Percentiles rank a stretch among this genome's conserved stretches.
phyloP scores from a whole-genome alignment of 2,329 filamentous ascomycete species.

The Xylaria hypoxylon region DNA sequence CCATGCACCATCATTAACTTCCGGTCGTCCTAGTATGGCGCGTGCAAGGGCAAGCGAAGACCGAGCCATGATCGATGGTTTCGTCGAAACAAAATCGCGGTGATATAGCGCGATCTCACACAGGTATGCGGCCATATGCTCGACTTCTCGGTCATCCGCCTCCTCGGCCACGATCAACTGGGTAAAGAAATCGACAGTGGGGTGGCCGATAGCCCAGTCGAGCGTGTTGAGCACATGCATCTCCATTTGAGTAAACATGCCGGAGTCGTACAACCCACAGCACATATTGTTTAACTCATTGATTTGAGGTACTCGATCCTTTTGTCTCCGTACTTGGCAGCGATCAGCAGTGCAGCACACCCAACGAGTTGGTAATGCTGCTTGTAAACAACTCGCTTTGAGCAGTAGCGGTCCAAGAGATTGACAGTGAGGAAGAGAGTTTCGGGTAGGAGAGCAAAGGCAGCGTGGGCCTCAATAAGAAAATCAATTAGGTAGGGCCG shows the following conservation, averaged over 20 bases:
- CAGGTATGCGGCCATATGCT: conserved; percentile 95
- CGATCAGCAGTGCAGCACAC: conserved; percentile 94
- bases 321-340: conserved; percentile 99
- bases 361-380: conserved; percentile 98
- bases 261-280: conserved; percentile 96
- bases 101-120: conserved; percentile 96
- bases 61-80: conserved; percentile 89
- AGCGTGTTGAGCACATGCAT: conserved; percentile 99
- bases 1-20: conserved; percentile 82
- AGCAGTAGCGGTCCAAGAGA: conserved; percentile 97
- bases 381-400: conserved; percentile 97
- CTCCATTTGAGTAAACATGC: conserved; percentile 99
- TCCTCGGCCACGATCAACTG: conserved; percentile 88
- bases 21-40: conserved; percentile 84
- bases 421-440: conserved; percentile 97
- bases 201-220: conserved; percentile 95
- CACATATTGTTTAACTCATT: conserved; percentile 99
- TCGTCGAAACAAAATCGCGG: conserved; percentile 94
- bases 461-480: conserved; percentile 94
- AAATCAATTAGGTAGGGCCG: conserved; percentile 98
- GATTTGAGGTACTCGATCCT: conserved; percentile 97
- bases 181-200: conserved; percentile 93
- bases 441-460: conserved; percentile 92
- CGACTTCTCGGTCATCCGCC: conserved; percentile 82
- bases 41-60: conserved; percentile 87